Percentiles rank a stretch among this genome's conserved stretches.
Conservation (phyloP, 2,329 filamentous ascomycete species). For the Alternaria postmessia region DNA sequence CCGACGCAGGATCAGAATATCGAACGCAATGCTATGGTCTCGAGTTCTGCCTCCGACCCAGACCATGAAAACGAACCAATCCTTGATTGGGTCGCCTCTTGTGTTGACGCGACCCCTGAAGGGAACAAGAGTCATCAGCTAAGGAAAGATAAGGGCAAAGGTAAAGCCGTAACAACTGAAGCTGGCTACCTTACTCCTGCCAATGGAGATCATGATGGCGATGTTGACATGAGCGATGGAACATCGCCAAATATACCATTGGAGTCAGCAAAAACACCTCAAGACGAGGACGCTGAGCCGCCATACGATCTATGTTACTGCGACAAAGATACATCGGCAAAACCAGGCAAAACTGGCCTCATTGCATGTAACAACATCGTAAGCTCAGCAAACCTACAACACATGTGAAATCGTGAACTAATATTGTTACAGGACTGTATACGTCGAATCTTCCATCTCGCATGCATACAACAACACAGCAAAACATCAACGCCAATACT, state of each 20-base stretch:
- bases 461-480: conserved; percentile 25
- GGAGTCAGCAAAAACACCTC: neutral
- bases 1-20: neutral
- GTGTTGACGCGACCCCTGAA: neutral
- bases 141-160: conserved; percentile 12
- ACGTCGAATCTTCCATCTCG: conserved; percentile 30
- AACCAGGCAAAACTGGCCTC: conserved; percentile 2
- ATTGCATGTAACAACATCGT: conserved; percentile 30
- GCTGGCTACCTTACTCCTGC: conserved; percentile 23
- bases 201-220: conserved; percentile 24
- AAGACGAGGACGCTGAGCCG: conserved; percentile 8
- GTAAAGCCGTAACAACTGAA: conserved; percentile 14
- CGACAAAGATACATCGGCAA: conserved; percentile 24
- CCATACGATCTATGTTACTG: conserved; percentile 31
- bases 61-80: neutral
- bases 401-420: neutral
- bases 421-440: conserved; percentile 26
- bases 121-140: neutral
- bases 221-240: conserved; percentile 22
- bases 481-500: neutral
- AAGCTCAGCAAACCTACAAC: conserved; percentile 8
- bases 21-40: neutral
- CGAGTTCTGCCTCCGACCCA: neutral
- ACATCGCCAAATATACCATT: neutral
- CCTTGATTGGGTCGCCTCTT: neutral